Conservation (phyloP, 2,329 filamentous ascomycete genomes). For the Huntiella savannae region DNA sequence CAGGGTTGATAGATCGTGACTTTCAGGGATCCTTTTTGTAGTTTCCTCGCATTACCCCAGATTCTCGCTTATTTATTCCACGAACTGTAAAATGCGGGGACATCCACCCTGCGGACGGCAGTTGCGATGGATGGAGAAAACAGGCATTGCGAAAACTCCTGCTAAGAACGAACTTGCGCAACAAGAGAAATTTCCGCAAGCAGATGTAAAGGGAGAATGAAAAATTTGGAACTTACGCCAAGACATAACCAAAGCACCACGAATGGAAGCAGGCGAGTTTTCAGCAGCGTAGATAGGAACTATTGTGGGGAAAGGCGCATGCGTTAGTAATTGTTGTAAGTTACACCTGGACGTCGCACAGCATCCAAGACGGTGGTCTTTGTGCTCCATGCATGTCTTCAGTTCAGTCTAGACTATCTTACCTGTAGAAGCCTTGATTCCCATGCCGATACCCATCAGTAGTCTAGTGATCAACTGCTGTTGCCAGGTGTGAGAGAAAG, state of each 20-base stretch:
- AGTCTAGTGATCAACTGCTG: slow-evolving; percentile 30
- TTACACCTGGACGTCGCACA: too few relatives aligned
- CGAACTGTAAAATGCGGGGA: neutral
- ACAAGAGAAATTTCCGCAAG: neutral
- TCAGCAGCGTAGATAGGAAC: slow-evolving; percentile 36
- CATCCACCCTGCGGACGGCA: neutral
- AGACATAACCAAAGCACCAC: slow-evolving; percentile 33
- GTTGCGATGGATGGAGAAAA: neutral
- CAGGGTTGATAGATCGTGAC: neutral
- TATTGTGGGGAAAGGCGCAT: neutral
- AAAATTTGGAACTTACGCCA: slow-evolving; percentile 23
- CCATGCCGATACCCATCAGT: slow-evolving; percentile 42
- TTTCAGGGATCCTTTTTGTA: too few relatives aligned
- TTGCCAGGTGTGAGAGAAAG: slow-evolving; percentile 36
- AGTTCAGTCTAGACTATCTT: neutral
- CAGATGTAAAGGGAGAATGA: neutral
- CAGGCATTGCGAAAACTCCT: slow-evolving; percentile 6
- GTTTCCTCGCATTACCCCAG: too few relatives aligned
- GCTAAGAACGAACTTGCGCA: slow-evolving; percentile 14
- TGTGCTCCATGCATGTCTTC: too few relatives aligned
- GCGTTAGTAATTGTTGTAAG: too few relatives aligned
- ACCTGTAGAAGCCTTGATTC: slow-evolving; percentile 26
- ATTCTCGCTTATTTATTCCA: too few relatives aligned
- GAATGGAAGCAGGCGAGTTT: slow-evolving; percentile 31
- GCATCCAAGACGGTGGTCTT: too few relatives aligned